These are phyloP conservation scores for Udeniomyces megalosporus DNA, from an alignment of 768 basidiomycete species.

Conservation along the genomic window DNA sequence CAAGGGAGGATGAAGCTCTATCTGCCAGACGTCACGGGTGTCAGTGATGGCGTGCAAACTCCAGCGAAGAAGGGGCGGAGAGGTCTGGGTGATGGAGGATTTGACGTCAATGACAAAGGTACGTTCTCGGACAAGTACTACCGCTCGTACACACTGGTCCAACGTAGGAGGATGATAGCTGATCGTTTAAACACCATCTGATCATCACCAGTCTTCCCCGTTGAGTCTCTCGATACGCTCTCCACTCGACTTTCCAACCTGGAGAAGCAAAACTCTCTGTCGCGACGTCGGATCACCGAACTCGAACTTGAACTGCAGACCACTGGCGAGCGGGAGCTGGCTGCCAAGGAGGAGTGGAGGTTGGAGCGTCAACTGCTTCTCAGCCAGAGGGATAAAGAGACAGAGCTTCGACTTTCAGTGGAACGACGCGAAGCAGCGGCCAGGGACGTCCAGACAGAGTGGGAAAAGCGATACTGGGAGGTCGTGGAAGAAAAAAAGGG, in stretches of 20 bases:
- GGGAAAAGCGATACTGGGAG: slow-evolving; percentile 44
- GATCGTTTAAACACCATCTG: background rate
- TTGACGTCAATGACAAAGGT: background rate
- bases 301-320: slow-evolving; percentile 55
- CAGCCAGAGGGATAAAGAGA: slow-evolving; percentile 37
- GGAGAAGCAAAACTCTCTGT: slow-evolving; percentile 66
- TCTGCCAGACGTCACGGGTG: slow-evolving; percentile 52
- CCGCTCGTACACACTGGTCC: too few relatives aligned
- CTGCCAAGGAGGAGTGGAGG: slow-evolving; percentile 42
- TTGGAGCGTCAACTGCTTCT: slow-evolving; percentile 32
- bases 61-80: slow-evolving; percentile 32
- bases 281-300: slow-evolving; percentile 65
- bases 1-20: slow-evolving; percentile 1
- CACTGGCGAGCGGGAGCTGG: slow-evolving; percentile 56
- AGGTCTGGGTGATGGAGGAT: background rate
- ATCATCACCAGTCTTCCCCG: background rate
- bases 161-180: too few relatives aligned
- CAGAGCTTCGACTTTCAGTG: slow-evolving; percentile 14
- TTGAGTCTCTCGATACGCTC: slow-evolving; percentile 23
- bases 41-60: slow-evolving; percentile 65
- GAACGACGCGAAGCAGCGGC: slow-evolving; percentile 32
- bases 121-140: background rate
- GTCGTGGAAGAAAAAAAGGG: slow-evolving; percentile 82
- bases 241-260: slow-evolving; percentile 47
- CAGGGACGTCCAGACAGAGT: slow-evolving; percentile 20